Evolutionary conservation across 257 asterid species (phyloP), one percentile per base, ranked within the genome.

Genomic region (Plectranthus barbatus): DNA sequence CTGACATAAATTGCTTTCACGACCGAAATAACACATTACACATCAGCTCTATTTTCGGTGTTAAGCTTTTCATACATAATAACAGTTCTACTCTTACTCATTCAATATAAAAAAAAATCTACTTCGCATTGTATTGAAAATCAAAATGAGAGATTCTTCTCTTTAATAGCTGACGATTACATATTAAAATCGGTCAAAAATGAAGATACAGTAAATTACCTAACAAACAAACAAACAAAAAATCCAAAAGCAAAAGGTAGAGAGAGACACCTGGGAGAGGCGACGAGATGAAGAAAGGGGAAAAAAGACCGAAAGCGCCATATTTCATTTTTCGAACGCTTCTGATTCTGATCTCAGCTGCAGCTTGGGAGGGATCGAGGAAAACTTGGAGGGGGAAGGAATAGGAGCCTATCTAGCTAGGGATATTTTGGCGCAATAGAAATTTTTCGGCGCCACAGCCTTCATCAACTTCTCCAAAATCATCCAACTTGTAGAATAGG

Each of bases 231-330:
- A 40, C n/a, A n/a, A n/a, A n/a, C n/a, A n/a, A 42, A 50, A 39
- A 48, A n/a, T 14, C 42, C 5, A 41, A 48, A 5, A 39, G 46
- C 13, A 19, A 5, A 5, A 19, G 31, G 7, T 20, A 55, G 48
- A 63, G 50, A 48, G 56, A 63, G 65, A 23, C n/a, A 84, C 88
- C 86, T 69, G 81, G 62, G 83, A 71, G 18, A 31, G 68, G 9
- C 62, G 79, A 37, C 17, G 72, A 57, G 73, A 46, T 31, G 77
- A 60, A 40, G 69, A 50, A 49, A 68, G 63, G 36, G 77, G 48
- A 23, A 71, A 58, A 68, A 81, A 62, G 71, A 75, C 60, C 2
- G 78, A 72, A 47, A 74, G 64, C 66, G 88, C 77, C 86, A 80
- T 80, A 64, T 39, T 72, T 82, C 81, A 77, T 49, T 54, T 15